These are phyloP conservation scores for Diaporthe capsici DNA, from an alignment of 2,329 filamentous ascomycete genomes.

Conservation along the genomic window DNA sequence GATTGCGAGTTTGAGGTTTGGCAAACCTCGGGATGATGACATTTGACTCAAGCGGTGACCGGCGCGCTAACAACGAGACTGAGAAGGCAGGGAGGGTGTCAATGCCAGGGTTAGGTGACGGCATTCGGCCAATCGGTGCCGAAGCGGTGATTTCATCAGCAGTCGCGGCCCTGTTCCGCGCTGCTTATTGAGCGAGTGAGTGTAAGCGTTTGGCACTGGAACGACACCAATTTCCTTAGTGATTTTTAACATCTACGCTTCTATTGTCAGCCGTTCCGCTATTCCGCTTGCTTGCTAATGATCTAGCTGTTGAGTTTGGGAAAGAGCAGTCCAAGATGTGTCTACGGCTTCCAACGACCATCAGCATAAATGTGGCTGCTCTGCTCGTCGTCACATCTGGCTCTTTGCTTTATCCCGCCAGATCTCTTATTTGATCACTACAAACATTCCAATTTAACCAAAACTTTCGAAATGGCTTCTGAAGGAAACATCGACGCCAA, in stretches of 20 bases:
- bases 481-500: background rate
- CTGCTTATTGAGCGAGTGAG: background rate
- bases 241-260: background rate
- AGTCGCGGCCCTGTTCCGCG: background rate
- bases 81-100: background rate
- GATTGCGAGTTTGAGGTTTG: background rate
- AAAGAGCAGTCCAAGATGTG: background rate
- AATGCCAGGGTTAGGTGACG: background rate
- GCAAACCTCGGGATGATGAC: background rate
- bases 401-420: background rate
- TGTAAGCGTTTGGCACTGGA: background rate
- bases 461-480: background rate
- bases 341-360: background rate
- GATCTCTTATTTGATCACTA: background rate
- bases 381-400: background rate
- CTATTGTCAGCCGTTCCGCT: background rate
- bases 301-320: too few relatives aligned
- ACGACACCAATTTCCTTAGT: background rate
- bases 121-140: background rate
- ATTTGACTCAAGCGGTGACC: background rate
- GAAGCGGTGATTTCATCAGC: background rate
- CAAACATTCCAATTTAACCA: background rate
- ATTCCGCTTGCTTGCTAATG: slow-evolving; percentile 28
- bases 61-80: slow-evolving; percentile 3
- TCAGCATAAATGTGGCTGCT: background rate